Base-by-base conservation (phyloP, 108 stramenopile species). In the Fragilaria crotonensis region DNA sequence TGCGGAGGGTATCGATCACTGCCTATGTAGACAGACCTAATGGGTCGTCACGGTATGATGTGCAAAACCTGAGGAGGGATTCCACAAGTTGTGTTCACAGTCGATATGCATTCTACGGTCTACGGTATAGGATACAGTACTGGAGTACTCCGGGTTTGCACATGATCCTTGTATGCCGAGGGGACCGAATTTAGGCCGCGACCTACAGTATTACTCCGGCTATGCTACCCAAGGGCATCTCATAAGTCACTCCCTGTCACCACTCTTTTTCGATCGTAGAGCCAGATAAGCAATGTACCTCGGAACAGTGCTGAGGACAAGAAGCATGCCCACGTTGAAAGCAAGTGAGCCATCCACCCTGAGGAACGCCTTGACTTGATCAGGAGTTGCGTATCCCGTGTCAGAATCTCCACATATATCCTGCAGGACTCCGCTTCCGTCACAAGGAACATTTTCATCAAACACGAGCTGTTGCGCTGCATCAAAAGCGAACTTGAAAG, bases 401-500 rank as follows among this genome's bases (percentile, higher is more conserved):
- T 68, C 73, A 2, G 44, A 17, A 27, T 52, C 59, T 26, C 27
- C 18, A 45, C 82, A 80, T 30, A 51, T 0, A 17, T 67, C 66
- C 2, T 59, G 54, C 36, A 82, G 56, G 5, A 45, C 33, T 9
- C 71, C 73, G 48, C 80, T 81, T 36, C 80, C 86, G 61, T 87
- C 86, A 45, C 82, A 84, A 0, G 78, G 79, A 0, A 87, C 71
- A 18, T 64, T 51, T 20, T 45, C 48, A 52, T 76, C 54, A 56
- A 81, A 84, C n/a, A 79, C 69, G 5, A 87, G 54, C 63, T 71
- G 73, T 14, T 72, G 64, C 7, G 79, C 68, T 17, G 78, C 67
- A 62, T 79, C 68, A 57, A 81, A 87, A 9, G 75, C 67, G 57
- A 74, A 83, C 53, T 79, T 82, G 75, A 83, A 87, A 11, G 85